Base-by-base conservation (phyloP, 1,139 yeast genomes). In the Saccharomyces pastorianus region DNA sequence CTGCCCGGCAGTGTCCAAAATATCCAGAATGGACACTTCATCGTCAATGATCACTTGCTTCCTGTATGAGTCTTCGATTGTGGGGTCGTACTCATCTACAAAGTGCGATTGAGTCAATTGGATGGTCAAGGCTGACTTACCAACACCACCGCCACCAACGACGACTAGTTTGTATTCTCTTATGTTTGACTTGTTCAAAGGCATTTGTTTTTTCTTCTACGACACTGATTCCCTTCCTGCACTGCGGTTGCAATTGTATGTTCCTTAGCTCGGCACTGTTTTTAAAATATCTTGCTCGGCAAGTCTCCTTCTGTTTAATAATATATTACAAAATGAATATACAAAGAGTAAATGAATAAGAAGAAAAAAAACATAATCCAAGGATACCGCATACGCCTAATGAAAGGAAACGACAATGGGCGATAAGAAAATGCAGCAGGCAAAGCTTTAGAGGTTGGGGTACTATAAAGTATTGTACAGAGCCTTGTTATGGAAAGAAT, bases 61-160 rank as follows among this genome's bases (percentile, higher is more conserved):
- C 58, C 91, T 76, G 69, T 86, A 86, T 0, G 93, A 85, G 63
- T 86, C 99, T 72, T 93, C 99, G 65, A 93, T 93, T 20, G 99
- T 93, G 14, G 99, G 99, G 72, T 95, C 98, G 65, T 93, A 93
- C 64, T 93, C 96, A 69, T 89, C 96, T 46, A 91, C 96, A 69
- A 91, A 91, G 70, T 89, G 96, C 54, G 90, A 83, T 70, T 90
- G 96, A 58, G 90, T 88, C 64, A 85, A 76, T 71, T 90, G 95
- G 60, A 91, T 90, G 53, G 97, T 91, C 60, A 91, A 76, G 8
- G 98, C 98, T 9, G 96, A 88, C 71, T 93, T 93, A 73, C 99
- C 99, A 57, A 93, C 98, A 72, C 96, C 97, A 72, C 98, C 98
- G 51, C 96, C 98, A 55, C 98, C 98, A 52, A 93, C 96, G 55